These are phyloP conservation scores for Citrullus amarus DNA, from an alignment of 306 rosid genomes.

Conservation along the genomic window DNA sequence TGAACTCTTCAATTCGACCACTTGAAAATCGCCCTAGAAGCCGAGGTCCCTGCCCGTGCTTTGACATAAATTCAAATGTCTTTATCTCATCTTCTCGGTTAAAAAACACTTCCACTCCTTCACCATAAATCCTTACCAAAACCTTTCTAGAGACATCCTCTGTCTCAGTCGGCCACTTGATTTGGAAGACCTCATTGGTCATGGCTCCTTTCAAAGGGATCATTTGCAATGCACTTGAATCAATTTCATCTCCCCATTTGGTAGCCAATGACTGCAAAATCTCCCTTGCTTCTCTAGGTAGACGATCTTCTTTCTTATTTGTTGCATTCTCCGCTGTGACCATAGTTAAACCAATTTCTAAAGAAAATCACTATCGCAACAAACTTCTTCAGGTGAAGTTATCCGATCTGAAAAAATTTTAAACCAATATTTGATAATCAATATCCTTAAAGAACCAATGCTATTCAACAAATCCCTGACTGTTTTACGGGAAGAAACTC, in stretches of 20 bases:
- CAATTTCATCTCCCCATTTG: constrained; percentile 59
- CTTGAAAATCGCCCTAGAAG: constrained; percentile 59
- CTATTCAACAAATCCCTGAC: background rate
- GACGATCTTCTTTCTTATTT: constrained; percentile 24
- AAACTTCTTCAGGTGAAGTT: constrained; percentile 4
- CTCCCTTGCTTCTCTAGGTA: constrained; percentile 69
- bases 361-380: background rate
- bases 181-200: constrained; percentile 78
- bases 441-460: background rate
- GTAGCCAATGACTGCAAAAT: constrained; percentile 45
- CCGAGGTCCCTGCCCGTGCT: constrained; percentile 70
- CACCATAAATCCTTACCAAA: constrained; percentile 70
- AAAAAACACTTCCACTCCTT: constrained; percentile 70
- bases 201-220: constrained; percentile 77
- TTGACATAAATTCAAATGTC: constrained; percentile 73
- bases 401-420: background rate
- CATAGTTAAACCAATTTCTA: constrained; percentile 22
- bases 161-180: constrained; percentile 60
- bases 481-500: background rate
- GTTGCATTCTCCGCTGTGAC: constrained; percentile 21
- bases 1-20: constrained; percentile 88
- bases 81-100: constrained; percentile 45
- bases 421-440: background rate
- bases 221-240: constrained; percentile 50
- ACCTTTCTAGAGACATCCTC: constrained; percentile 53